These are phyloP conservation scores for Linnemannia exigua DNA, from an alignment of 192 early-diverging fungal genomes.

Conservation along the genomic window DNA sequence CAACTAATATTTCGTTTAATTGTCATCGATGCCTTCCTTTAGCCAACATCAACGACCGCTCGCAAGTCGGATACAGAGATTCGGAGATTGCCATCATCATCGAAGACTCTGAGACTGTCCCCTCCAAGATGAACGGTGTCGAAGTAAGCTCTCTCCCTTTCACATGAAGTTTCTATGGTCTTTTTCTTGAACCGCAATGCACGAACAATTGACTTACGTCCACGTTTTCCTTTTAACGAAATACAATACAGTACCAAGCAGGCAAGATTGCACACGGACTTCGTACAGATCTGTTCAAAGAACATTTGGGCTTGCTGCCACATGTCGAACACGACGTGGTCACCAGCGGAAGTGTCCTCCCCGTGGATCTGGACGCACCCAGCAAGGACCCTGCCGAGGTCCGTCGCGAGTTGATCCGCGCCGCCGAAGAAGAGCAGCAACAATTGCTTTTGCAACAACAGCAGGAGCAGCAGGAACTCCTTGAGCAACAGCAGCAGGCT, in stretches of 20 bases:
- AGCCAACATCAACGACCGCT: slow-evolving; percentile 95
- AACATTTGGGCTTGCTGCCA: slow-evolving; percentile 83
- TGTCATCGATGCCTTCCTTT: neutral
- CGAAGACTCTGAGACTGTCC: slow-evolving; percentile 77
- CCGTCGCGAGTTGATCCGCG: slow-evolving; percentile 29
- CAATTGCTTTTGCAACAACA: slow-evolving; percentile 1
- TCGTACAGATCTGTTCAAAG: slow-evolving; percentile 82
- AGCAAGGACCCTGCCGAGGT: slow-evolving; percentile 38
- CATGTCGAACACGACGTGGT: slow-evolving; percentile 55
- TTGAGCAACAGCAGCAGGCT: slow-evolving; percentile 1
- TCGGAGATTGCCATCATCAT: slow-evolving; percentile 91
- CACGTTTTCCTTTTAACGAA: neutral
- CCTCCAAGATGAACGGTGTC: slow-evolving; percentile 80
- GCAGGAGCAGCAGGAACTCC: slow-evolving; percentile 18
- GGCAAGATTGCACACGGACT: slow-evolving; percentile 81
- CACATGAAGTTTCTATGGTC: neutral
- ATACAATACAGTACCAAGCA: slow-evolving; percentile 76
- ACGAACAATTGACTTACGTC: too few relatives aligned
- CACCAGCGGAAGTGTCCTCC: slow-evolving; percentile 52
- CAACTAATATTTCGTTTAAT: neutral
- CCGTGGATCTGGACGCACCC: slow-evolving; percentile 45
- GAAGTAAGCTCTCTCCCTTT: slow-evolving; percentile 42
- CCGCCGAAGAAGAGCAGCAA: slow-evolving; percentile 15
- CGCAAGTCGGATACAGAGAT: slow-evolving; percentile 88
- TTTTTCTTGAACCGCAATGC: neutral